Conservation (phyloP, 495 filamentous ascomycete genomes). For the Penicillium pancosmium region DNA sequence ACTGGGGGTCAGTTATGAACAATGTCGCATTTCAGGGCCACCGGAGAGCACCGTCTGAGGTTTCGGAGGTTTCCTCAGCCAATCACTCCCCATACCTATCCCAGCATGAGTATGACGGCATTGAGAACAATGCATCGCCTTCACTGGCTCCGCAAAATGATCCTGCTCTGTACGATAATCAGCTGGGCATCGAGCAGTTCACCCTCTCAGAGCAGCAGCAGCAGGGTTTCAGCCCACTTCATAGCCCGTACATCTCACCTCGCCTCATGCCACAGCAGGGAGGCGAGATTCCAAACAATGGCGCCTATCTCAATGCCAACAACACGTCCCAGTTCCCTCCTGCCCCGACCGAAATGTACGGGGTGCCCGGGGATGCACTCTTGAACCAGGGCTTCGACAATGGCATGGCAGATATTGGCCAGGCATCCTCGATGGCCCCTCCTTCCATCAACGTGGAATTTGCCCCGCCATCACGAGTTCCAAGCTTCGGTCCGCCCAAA, state of each 20-base stretch:
- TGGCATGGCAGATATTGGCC: slow-evolving; percentile 60
- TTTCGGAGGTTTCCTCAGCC: slow-evolving; percentile 85
- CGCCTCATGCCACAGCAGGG: slow-evolving; percentile 74
- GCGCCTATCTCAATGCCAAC: slow-evolving; percentile 54
- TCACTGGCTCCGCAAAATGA: slow-evolving; percentile 75
- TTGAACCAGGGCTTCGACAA: slow-evolving; percentile 30
- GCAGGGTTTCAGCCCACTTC: slow-evolving; percentile 69
- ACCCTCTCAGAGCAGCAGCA: slow-evolving; percentile 75
- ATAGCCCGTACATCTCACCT: slow-evolving; percentile 87
- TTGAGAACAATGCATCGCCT: slow-evolving; percentile 76
- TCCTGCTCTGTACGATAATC: slow-evolving; percentile 70
- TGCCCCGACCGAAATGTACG: slow-evolving; percentile 58
- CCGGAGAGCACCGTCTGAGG: slow-evolving; percentile 83
- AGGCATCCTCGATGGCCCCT: slow-evolving; percentile 74
- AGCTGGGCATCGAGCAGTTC: slow-evolving; percentile 76
- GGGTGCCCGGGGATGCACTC: slow-evolving; percentile 37
- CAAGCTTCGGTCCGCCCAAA: slow-evolving; percentile 71
- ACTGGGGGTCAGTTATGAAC: slow-evolving; percentile 69
- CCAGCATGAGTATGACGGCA: slow-evolving; percentile 76
- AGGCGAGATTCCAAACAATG: slow-evolving; percentile 47
- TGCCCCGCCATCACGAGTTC: slow-evolving; percentile 78
- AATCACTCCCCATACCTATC: slow-evolving; percentile 79
- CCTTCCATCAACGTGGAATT: slow-evolving; percentile 93
- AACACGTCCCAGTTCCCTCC: slow-evolving; percentile 52
- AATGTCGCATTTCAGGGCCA: slow-evolving; percentile 72